phyloP scores from a whole-genome alignment of 1,139 yeast species.

The Barnettozyma hawaiiensis region DNA sequence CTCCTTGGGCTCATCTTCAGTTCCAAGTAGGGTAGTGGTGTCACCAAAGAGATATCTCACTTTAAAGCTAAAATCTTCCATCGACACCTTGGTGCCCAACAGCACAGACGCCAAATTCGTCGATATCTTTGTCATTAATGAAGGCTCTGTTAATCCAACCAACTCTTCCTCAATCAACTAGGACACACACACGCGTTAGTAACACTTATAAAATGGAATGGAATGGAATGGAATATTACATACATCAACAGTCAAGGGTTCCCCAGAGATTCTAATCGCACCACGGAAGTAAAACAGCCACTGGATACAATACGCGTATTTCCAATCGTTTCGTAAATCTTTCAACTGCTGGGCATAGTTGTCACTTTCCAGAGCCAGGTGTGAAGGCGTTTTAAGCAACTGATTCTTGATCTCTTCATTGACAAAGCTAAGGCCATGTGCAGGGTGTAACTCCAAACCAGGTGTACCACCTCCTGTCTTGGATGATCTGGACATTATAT shows the following conservation, averaged over 20 bases:
- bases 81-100: conserved; percentile 27
- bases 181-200: conserved; percentile 6
- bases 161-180: conserved; percentile 42
- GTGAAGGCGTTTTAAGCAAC: conserved; percentile 24
- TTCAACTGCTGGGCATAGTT: conserved; percentile 21
- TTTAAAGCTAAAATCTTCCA: conserved; percentile 41
- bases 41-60: conserved; percentile 43
- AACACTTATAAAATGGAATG: background rate
- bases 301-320: conserved; percentile 42
- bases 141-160: conserved; percentile 34
- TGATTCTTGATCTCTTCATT: conserved; percentile 23
- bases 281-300: conserved; percentile 48
- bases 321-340: conserved; percentile 27
- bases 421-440: conserved; percentile 19
- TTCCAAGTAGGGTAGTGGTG: conserved; percentile 22
- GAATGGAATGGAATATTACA: background rate
- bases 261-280: conserved; percentile 39
- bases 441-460: conserved; percentile 23
- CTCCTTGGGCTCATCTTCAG: conserved; percentile 24
- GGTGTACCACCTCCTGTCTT: conserved; percentile 23
- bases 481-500: conserved; percentile 21
- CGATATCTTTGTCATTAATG: conserved; percentile 38
- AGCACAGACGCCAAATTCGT: conserved; percentile 36
- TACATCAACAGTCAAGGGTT: conserved; percentile 42
- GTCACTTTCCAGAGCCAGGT: conserved; percentile 25